phyloP scores from a whole-genome alignment of 139 green algal species.

The Micractinium sp. region DNA sequence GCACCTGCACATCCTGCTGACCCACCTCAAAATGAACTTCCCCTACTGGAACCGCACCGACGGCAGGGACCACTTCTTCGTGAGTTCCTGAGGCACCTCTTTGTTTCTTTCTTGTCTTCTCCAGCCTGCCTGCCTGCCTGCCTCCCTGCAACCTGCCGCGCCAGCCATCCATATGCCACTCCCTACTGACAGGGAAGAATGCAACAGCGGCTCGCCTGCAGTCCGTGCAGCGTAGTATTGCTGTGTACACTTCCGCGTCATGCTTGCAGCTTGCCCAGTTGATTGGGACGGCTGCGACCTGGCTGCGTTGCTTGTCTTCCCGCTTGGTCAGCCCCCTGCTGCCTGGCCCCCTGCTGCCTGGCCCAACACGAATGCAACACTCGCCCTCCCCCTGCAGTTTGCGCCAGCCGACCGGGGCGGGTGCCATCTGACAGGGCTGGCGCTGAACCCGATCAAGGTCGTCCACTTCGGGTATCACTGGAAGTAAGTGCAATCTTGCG shows the following conservation, averaged over 20 bases:
- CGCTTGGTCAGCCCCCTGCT: not conserved
- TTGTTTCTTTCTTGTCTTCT: not conserved
- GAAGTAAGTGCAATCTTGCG: not conserved
- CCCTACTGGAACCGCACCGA: not conserved
- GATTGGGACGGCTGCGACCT: not conserved
- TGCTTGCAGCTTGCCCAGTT: not conserved
- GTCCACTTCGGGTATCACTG: not conserved
- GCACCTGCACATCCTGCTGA: conserved; percentile 1
- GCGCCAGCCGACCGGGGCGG: not conserved
- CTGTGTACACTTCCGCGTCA: not conserved
- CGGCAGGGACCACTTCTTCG: not conserved
- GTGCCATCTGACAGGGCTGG: not conserved
- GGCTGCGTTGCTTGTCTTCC: not conserved
- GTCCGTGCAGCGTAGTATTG: not conserved
- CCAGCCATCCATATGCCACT: too few relatives aligned
- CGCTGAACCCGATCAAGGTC: not conserved
- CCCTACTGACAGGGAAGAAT: too few relatives aligned
- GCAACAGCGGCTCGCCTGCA: not conserved
- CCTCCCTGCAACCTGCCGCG: too few relatives aligned
- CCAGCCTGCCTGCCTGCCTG: not conserved
- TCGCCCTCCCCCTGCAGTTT: not conserved
- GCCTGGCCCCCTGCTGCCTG: not conserved
- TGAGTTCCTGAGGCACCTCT: not conserved
- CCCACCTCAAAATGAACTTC: not conserved
- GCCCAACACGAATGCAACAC: too few relatives aligned